phyloP scores from a whole-genome alignment of 805 yeast species.

The Jamesozyma lodderae region DNA sequence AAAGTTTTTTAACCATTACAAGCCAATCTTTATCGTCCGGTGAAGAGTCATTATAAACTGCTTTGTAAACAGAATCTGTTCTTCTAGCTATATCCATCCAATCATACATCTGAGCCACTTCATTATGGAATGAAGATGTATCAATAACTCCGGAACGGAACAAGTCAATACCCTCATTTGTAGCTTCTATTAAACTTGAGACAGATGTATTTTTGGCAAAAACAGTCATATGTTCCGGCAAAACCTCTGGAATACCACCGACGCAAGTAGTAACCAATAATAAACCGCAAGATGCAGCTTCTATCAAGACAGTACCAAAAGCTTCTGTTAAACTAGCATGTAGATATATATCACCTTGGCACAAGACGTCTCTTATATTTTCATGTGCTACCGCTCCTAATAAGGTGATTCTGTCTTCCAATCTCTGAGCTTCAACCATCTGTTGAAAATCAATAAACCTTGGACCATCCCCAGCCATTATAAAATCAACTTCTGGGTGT shows the following conservation, averaged over 20 bases:
- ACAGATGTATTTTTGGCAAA: constrained; percentile 80
- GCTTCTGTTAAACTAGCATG: constrained; percentile 96
- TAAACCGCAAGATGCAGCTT: constrained; percentile 94
- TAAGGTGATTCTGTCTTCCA: constrained; percentile 80
- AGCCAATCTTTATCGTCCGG: constrained; percentile 45
- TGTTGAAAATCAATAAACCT: constrained; percentile 89
- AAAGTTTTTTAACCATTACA: constrained; percentile 52
- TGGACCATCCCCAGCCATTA: constrained; percentile 97
- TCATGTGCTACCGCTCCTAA: constrained; percentile 88
- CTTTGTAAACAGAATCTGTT: constrained; percentile 72
- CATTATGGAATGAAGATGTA: constrained; percentile 67
- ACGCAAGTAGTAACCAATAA: constrained; percentile 90
- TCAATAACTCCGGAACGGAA: constrained; percentile 53
- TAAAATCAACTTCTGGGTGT: constrained; percentile 57
- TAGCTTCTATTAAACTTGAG: constrained; percentile 64
- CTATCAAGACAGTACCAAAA: constrained; percentile 93
- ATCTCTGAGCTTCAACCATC: constrained; percentile 76
- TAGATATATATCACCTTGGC: constrained; percentile 83
- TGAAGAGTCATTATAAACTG: constrained; percentile 30
- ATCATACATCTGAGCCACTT: constrained; percentile 74
- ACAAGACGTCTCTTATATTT: constrained; percentile 86
- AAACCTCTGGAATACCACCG: constrained; percentile 96
- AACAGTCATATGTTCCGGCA: constrained; percentile 87
- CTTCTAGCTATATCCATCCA: constrained; percentile 86
- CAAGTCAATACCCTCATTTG: constrained; percentile 57